Evolutionary conservation across 2,329 filamentous ascomycete species (phyloP).

Genomic region (Pseudogymnoascus pannorum): DNA sequence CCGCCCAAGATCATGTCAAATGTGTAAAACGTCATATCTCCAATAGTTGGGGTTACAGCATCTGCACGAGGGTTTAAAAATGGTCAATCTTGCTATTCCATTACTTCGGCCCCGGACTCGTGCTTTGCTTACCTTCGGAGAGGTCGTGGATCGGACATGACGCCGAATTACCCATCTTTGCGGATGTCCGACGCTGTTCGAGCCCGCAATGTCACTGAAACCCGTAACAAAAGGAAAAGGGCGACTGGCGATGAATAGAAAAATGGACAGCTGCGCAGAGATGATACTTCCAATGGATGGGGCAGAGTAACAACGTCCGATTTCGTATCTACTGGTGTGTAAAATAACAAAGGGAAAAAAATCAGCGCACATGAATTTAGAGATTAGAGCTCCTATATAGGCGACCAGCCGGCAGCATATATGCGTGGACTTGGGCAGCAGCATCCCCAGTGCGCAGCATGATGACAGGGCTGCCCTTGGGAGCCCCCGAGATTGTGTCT

Average conservation of each 20-base stretch:
- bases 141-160: not conserved
- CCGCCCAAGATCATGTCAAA: not conserved
- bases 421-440: not conserved
- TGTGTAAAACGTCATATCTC: not conserved
- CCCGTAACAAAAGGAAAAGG: not conserved
- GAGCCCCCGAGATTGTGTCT: not conserved
- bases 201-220: not conserved
- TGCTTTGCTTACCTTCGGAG: not conserved
- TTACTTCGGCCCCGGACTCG: not conserved
- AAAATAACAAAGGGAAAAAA: not conserved
- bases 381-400: too few relatives aligned
- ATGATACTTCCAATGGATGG: not conserved
- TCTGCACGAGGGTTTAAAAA: not conserved
- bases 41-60: not conserved
- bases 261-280: not conserved
- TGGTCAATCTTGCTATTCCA: not conserved
- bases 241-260: not conserved
- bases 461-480: not conserved
- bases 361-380: not conserved
- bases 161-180: not conserved
- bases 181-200: not conserved
- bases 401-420: too few relatives aligned
- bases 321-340: not conserved
- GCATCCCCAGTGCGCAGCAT: not conserved
- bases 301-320: not conserved